Percentiles rank a stretch among this genome's conserved stretches.
Evolutionary conservation across 2,329 filamentous ascomycete genomes (phyloP).

Genomic region (Ramularia collo-cygni): DNA sequence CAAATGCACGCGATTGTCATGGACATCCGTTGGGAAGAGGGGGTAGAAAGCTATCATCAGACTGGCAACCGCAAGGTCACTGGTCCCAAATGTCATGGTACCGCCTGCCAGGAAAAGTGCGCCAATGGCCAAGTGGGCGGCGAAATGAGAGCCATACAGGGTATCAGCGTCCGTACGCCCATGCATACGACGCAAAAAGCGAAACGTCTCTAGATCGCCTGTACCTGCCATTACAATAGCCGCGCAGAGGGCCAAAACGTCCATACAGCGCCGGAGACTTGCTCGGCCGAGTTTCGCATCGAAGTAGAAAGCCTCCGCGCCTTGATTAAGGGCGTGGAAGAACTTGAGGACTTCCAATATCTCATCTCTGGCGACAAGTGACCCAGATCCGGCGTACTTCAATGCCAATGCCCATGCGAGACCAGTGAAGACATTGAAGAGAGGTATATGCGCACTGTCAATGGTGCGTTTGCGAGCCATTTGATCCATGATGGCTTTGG

Average conservation of each 20-base stretch:
- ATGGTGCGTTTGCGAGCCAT: constrained; percentile 36
- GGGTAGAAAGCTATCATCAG: constrained; percentile 91
- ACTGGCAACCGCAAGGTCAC: constrained; percentile 76
- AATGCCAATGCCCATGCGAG: constrained; percentile 63
- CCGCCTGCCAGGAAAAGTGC: constrained; percentile 87
- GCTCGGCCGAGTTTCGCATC: constrained; percentile 78
- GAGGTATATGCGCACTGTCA: constrained; percentile 76
- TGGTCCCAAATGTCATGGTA: constrained; percentile 84
- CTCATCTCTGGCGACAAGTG: constrained; percentile 67
- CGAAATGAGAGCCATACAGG: constrained; percentile 89
- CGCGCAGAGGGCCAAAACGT: constrained; percentile 72
- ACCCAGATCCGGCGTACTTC: constrained; percentile 44
- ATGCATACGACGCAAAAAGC: constrained; percentile 79
- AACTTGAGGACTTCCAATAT: constrained; percentile 72
- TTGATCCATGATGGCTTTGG: constrained; percentile 44
- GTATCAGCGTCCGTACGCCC: constrained; percentile 77
- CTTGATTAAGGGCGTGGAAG: constrained; percentile 23
- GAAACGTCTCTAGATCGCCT: constrained; percentile 77
- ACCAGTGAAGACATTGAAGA: constrained; percentile 86
- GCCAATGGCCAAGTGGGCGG: constrained; percentile 85
- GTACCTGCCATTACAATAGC: constrained; percentile 94
- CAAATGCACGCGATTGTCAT: constrained; percentile 89
- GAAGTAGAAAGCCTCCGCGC: constrained; percentile 47
- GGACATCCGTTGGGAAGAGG: constrained; percentile 77
- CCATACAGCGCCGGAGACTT: constrained; percentile 84